phyloP scores from a whole-genome alignment of 2,329 filamentous ascomycete genomes.

The Teratosphaeria viscida region DNA sequence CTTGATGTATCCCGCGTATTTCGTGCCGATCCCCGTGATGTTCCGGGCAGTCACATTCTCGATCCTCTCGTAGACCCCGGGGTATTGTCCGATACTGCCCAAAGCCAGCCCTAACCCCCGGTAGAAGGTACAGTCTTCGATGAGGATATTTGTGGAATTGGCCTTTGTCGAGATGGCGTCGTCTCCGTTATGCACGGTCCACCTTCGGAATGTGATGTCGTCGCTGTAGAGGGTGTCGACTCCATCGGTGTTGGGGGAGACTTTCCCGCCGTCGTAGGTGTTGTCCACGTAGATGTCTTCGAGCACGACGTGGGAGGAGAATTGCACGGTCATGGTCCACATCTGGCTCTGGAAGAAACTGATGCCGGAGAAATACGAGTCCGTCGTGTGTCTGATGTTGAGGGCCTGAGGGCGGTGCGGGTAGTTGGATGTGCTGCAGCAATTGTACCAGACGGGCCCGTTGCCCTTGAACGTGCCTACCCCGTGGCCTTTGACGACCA shows the following conservation, averaged over 20 bases:
- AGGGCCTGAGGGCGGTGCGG: constrained; percentile 42
- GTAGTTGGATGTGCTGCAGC: constrained; percentile 38
- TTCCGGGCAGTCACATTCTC: constrained; percentile 41
- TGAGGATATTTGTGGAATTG: constrained; percentile 45
- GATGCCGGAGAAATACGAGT: constrained; percentile 40
- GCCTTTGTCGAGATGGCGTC: constrained; percentile 45
- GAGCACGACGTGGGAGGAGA: constrained; percentile 38
- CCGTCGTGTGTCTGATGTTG: constrained; percentile 39
- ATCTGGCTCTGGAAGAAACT: constrained; percentile 49
- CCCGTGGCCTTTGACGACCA: constrained; percentile 41
- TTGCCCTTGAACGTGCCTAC: constrained; percentile 49
- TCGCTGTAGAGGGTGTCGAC: constrained; percentile 46
- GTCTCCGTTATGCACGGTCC: constrained; percentile 43
- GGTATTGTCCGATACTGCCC: constrained; percentile 49
- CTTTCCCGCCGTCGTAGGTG: constrained; percentile 12
- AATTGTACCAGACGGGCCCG: constrained; percentile 34
- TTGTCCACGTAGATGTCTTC: constrained; percentile 44
- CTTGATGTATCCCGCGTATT: background rate
- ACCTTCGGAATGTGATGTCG: constrained; percentile 42
- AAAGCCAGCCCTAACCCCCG: constrained; percentile 46
- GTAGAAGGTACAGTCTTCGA: constrained; percentile 41
- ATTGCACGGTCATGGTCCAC: constrained; percentile 46
- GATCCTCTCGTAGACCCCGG: constrained; percentile 38
- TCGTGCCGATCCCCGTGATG: constrained; percentile 17
- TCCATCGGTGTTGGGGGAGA: constrained; percentile 35